Evolutionary conservation across 257 asterid genomes (phyloP).

Genomic region (Hygrophila difformis): DNA sequence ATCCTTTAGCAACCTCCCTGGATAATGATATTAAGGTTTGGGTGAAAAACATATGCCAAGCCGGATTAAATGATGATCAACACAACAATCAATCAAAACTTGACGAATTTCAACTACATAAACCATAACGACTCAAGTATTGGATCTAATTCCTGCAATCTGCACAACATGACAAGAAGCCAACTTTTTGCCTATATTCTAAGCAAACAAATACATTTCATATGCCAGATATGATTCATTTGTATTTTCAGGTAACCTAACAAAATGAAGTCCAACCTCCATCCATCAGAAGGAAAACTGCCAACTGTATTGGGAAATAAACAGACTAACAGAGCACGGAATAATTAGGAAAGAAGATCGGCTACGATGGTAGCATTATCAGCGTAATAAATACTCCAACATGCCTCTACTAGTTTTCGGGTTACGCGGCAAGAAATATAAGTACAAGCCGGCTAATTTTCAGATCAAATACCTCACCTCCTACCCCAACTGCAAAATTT

Average conservation of each 20-base stretch:
- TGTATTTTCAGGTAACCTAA: background rate
- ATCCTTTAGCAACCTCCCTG: slow-evolving; percentile 93
- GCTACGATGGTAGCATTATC: slow-evolving; percentile 3
- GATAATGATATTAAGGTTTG: slow-evolving; percentile 15
- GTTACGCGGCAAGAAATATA: background rate
- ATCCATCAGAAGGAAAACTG: slow-evolving; percentile 2
- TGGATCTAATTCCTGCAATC: background rate
- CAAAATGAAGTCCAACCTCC: slow-evolving; percentile 4
- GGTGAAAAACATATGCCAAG: slow-evolving; percentile 12
- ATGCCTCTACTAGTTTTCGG: background rate
- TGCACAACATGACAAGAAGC: too few relatives aligned
- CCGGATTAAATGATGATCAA: background rate
- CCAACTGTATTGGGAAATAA: background rate
- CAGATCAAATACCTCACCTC: background rate
- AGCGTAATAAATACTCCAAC: background rate
- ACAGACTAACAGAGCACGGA: background rate
- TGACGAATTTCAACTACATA: background rate
- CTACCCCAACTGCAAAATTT: background rate
- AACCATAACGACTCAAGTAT: background rate
- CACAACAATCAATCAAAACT: too few relatives aligned
- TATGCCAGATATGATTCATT: too few relatives aligned
- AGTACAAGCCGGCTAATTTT: background rate
- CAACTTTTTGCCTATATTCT: too few relatives aligned
- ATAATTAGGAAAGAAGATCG: background rate
- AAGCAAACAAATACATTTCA: too few relatives aligned